Base-by-base conservation (phyloP, 495 filamentous ascomycete species). In the Neurospora sp. region DNA sequence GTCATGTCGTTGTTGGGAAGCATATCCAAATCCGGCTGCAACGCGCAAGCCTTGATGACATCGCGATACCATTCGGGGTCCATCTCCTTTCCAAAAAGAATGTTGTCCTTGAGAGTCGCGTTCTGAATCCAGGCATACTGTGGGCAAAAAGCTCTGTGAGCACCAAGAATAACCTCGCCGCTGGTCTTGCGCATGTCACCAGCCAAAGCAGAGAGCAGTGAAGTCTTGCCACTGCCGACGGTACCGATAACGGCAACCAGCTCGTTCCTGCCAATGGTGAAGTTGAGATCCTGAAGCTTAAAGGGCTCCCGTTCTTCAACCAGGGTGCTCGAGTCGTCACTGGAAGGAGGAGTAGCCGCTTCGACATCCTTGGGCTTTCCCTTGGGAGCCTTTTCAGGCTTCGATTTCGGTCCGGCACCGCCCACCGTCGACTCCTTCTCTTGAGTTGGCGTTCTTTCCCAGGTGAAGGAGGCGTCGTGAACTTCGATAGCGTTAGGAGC, bases 101-200 rank as follows among this genome's bases (percentile, higher is more conserved):
- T 96, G 75, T 99, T 99, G 70, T 97, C 87, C 72, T 86, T 89
- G 6, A 98, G 90, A 16, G 90, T 91, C 0, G 93, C 84, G 76
- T 98, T 99, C 77, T 98, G 94, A 68, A 99, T 98, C 96, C 96
- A 99, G 4, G 96, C 92, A 77, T 96, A 97, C 77, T 99, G 96
- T 0, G 96, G 94, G 76, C 96, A 99, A 75, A 96, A 97, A 0
- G 94, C 92, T 69, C 94, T 83, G 2, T 88, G 89, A 2, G 92
- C 92, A 68, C 94, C 93, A 70, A 97, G 83, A 6, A 86, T 86
- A 7, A 97, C 86, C 42, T 86, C 84, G 2, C 96, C 96, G 14
- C 82, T 81, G 0, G 92, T 96, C 78, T 89, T 88, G 22, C 94
- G 87, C 96, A 99, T 99, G 75, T 99, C 94, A 39, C 96, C 94